A percentile compares a stretch with the other conserved stretches of the same genome.
Evolutionary conservation across 192 early-diverging fungal genomes (phyloP).

Genomic region (Dimargaris xerosporica): DNA sequence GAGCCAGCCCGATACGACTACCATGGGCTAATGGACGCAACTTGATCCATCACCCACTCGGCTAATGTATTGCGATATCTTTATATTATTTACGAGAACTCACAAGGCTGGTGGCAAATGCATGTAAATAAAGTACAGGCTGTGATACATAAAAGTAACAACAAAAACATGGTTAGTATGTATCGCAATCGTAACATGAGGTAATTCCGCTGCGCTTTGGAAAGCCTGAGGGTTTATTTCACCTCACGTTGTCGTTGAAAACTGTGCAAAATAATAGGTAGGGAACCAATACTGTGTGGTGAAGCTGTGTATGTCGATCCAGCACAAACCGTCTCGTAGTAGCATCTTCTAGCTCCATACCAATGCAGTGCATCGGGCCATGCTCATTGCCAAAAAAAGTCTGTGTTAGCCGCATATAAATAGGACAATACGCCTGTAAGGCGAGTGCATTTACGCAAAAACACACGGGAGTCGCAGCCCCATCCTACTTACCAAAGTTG

Average conservation of each 20-base stretch:
- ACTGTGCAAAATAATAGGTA: slow-evolving; percentile 10
- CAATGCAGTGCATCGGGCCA: not conserved
- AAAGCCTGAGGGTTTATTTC: too few relatives aligned
- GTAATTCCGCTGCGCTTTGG: too few relatives aligned
- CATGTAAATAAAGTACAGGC: too few relatives aligned
- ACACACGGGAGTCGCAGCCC: not conserved
- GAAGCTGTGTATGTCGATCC: not conserved
- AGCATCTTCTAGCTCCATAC: slow-evolving; percentile 7
- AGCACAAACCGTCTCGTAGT: slow-evolving; percentile 10
- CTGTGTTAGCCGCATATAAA: not conserved
- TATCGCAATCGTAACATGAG: too few relatives aligned
- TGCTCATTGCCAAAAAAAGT: not conserved
- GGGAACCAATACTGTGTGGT: slow-evolving; percentile 7
- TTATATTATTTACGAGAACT: too few relatives aligned
- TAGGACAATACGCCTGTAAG: not conserved
- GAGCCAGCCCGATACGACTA: too few relatives aligned
- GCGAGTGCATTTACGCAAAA: not conserved
- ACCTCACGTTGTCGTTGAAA: not conserved
- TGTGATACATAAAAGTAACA: too few relatives aligned
- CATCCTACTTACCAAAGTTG: not conserved
- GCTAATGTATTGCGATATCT: too few relatives aligned
- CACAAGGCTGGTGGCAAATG: too few relatives aligned
- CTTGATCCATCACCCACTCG: too few relatives aligned
- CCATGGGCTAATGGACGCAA: too few relatives aligned
- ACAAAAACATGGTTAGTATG: too few relatives aligned